Percentiles rank a stretch among this genome's conserved stretches.
These are phyloP conservation scores for Plantago major DNA, from an alignment of 257 asterid genomes.

Conservation along the genomic window DNA sequence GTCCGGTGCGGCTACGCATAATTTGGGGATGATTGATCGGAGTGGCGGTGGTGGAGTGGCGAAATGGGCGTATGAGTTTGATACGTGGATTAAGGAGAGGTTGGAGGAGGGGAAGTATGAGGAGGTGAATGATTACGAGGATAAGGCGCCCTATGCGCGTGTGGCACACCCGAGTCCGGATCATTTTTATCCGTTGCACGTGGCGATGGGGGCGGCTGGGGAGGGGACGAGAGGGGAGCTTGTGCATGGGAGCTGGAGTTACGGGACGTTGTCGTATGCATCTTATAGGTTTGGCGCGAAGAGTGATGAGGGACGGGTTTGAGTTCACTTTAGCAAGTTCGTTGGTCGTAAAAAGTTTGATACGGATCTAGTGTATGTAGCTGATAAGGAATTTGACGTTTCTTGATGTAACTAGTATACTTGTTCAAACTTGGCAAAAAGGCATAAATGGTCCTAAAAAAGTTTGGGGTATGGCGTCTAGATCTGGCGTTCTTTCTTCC, in stretches of 20 bases:
- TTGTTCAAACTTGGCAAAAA: no score
- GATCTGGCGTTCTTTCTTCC: no score
- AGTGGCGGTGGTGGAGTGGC: slow-evolving; percentile 22
- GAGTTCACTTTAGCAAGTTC: no score
- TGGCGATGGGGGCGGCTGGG: slow-evolving; percentile 66
- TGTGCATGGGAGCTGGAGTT: slow-evolving; percentile 53
- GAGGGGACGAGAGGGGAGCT: slow-evolving; percentile 42
- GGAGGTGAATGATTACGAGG: slow-evolving; percentile 41
- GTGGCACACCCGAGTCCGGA: slow-evolving; percentile 51
- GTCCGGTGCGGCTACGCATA: slow-evolving; percentile 52
- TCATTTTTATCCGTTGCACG: slow-evolving; percentile 59
- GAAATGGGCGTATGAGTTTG: slow-evolving; percentile 47
- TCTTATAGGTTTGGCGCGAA: slow-evolving; percentile 33
- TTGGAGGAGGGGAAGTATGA: slow-evolving; percentile 40
- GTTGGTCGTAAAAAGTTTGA: no score
- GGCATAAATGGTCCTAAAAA: no score
- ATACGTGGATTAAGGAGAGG: slow-evolving; percentile 41
- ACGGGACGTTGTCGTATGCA: slow-evolving; percentile 44
- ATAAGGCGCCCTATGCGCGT: slow-evolving; percentile 47
- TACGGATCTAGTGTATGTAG: no score
- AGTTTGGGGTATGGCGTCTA: no score
- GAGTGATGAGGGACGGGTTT: no score
- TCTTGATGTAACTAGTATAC: no score
- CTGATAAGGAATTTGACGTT: no score
- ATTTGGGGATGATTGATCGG: slow-evolving; percentile 29